phyloP scores from a whole-genome alignment of 176 grass and related monocot genomes.

The Chrysopogon serrulatus region DNA sequence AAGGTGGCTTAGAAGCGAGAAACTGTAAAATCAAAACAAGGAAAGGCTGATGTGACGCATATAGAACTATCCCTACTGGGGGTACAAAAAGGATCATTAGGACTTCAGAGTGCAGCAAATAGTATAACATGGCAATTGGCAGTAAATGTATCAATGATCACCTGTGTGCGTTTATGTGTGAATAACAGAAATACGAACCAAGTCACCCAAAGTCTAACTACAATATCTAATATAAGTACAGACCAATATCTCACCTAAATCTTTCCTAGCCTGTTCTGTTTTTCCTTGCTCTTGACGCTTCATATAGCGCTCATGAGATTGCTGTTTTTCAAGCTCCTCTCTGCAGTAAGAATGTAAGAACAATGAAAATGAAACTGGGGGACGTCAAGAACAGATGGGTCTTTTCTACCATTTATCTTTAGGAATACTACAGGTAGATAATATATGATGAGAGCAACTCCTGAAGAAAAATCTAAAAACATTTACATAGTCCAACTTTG shows the following conservation, averaged over 20 bases:
- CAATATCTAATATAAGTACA: background rate
- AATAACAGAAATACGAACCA: background rate
- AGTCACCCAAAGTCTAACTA: background rate
- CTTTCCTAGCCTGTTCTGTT: constrained; percentile 87
- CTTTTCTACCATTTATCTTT: background rate
- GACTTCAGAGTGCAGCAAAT: background rate
- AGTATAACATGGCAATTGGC: background rate
- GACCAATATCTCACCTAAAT: constrained; percentile 57
- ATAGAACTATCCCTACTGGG: background rate
- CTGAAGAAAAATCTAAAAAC: background rate
- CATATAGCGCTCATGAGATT: constrained; percentile 70
- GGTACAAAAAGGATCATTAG: background rate
- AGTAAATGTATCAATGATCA: background rate
- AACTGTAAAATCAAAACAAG: background rate
- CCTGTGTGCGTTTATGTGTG: background rate
- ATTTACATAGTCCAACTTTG: background rate
- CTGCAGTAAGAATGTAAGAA: constrained; percentile 20
- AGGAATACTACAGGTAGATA: background rate
- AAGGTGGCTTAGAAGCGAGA: background rate
- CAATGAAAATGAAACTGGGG: background rate
- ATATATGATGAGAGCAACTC: background rate
- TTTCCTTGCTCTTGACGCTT: constrained; percentile 89
- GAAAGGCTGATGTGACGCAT: background rate
- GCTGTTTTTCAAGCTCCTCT: constrained; percentile 87
- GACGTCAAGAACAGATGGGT: background rate